Base-by-base conservation (phyloP, 352 stramenopile genomes). In the Blastocystis sp. region DNA sequence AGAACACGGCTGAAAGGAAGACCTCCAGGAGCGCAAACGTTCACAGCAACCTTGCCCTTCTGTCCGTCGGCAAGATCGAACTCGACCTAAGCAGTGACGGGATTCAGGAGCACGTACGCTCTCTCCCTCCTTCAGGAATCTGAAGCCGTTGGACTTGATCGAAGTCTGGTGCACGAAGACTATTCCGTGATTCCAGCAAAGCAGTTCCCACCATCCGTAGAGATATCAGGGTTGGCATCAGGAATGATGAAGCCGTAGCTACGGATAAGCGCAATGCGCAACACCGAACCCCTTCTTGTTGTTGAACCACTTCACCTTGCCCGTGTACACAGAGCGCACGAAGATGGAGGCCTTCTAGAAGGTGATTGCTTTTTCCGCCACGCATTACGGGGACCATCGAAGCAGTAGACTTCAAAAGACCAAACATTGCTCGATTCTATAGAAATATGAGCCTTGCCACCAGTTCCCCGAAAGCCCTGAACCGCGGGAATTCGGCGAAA, bases 181-280 rank as follows among this genome's bases (percentile, higher is more conserved):
- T 84, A 71, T 24, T n/a, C 3, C 38, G 34, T 84, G 7, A 84
- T 21, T 14, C 3, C 3, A 84, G 4, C 77, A 34, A 48, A 21
- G 28, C 17, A 19, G 21, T 0, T 11, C 40, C 9, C 52, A 84
- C 74, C 42, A 71, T 84, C 74, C 4, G 59, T 71, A 24, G 59
- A 40, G 34, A 84, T 11, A 48, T 84, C 74, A 24, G 48, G 28
- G 1, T 52, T 74, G 28, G 74, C 11, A 84, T 84, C 62, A 24
- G 74, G 74, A 84, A 84, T 71, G 40, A 84, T 84, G 34, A 84
- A 84, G 19, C 74, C 74, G 42, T 84, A 84, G 77, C 74, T 84
- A 69, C 11, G 21, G 10, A 21, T 71, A 10, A 84, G 11, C 0
- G 3, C n/a, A 6, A 40, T 38, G 40, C 14, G 3, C 77, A 4